phyloP scores from a whole-genome alignment of 768 basidiomycete genomes.

The Lactifluus echinatus region DNA sequence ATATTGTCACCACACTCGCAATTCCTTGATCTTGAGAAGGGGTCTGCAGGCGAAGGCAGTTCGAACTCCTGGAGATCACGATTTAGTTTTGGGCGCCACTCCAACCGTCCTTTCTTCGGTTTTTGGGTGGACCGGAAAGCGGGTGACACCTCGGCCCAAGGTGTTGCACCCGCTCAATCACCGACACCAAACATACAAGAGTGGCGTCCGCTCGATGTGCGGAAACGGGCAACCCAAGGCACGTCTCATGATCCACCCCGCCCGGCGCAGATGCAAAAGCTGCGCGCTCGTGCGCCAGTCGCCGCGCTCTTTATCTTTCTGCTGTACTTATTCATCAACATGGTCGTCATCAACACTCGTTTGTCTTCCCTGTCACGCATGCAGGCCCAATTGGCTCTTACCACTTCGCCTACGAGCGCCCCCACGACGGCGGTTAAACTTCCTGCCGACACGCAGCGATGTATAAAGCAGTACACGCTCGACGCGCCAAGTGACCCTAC shows the following conservation, averaged over 20 bases:
- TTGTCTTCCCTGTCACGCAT: constrained; percentile 23
- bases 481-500: constrained; percentile 36
- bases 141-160: constrained; percentile 16
- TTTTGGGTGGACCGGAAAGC: constrained; percentile 26
- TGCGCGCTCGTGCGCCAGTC: constrained; percentile 28
- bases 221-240: constrained; percentile 26
- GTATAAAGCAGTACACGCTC: constrained; percentile 37
- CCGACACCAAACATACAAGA: constrained; percentile 16
- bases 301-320: constrained; percentile 32
- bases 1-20: constrained; percentile 21
- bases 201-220: constrained; percentile 36
- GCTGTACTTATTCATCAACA: constrained; percentile 36
- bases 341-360: constrained; percentile 32
- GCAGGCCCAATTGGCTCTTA: neutral
- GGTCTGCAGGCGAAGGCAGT: constrained; percentile 12
- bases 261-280: constrained; percentile 23
- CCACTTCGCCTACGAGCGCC: constrained; percentile 17
- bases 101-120: constrained; percentile 33
- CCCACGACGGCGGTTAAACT: constrained; percentile 26
- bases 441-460: constrained; percentile 35
- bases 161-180: constrained; percentile 25
- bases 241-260: constrained; percentile 22
- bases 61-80: constrained; percentile 15
- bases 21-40: constrained; percentile 19
- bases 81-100: constrained; percentile 24